These are phyloP conservation scores for Farysia itapuensis DNA, from an alignment of 1,284 basidiomycete genomes.

Conservation along the genomic window DNA sequence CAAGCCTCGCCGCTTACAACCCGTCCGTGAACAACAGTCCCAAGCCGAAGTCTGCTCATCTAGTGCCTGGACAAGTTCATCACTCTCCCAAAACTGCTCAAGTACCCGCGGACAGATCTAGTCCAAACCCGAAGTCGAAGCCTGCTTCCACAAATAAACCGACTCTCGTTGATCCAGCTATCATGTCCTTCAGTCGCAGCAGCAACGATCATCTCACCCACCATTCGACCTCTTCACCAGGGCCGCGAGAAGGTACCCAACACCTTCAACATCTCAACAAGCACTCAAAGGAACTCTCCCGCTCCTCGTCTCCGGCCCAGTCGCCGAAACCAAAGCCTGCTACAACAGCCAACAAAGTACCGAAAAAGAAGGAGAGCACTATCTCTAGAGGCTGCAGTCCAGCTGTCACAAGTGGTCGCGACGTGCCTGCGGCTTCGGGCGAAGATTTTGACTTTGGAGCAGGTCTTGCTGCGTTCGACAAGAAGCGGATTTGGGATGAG, in stretches of 20 bases:
- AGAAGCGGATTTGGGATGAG: conserved; percentile 40
- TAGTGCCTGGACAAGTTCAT: background rate
- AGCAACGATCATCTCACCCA: background rate
- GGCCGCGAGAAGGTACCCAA: too few species aligned
- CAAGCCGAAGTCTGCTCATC: background rate
- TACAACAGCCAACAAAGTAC: conserved; percentile 4
- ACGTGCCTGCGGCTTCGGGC: background rate
- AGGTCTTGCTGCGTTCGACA: conserved; percentile 32
- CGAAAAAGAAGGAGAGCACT: conserved; percentile 17
- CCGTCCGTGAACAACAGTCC: background rate
- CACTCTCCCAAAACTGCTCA: background rate
- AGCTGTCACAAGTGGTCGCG: conserved; percentile 15
- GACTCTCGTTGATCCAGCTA: conserved; percentile 13
- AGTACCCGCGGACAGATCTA: background rate
- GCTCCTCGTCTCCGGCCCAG: conserved; percentile 29
- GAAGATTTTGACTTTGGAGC: conserved; percentile 36
- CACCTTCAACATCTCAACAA: background rate
- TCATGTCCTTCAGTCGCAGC: conserved; percentile 11
- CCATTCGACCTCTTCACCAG: background rate
- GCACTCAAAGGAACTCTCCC: conserved; percentile 3
- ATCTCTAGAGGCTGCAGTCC: conserved; percentile 14
- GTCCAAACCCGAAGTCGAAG: background rate
- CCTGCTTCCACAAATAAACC: background rate
- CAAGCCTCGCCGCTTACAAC: conserved; percentile 19
- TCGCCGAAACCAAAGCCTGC: conserved; percentile 22